Conservation (phyloP, 176 grass and related monocot genomes). For the Thalia dealbata region DNA sequence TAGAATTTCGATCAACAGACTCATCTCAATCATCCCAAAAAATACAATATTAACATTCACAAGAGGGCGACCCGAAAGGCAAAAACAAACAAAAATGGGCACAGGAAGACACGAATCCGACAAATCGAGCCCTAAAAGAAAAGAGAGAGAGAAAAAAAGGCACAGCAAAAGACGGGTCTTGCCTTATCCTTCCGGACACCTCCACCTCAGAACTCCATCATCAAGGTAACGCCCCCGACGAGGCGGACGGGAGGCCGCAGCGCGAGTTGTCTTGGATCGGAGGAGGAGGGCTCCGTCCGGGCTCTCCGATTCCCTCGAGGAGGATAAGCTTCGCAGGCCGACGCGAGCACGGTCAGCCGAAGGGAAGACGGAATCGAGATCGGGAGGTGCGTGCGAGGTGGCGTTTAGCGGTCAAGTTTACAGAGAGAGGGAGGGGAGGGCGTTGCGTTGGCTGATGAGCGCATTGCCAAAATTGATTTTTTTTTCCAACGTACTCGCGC, state of each 20-base stretch:
- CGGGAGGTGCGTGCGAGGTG: not conserved
- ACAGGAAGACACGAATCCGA: not conserved
- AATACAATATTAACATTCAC: not conserved
- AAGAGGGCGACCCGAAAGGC: not conserved
- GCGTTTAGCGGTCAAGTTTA: not conserved
- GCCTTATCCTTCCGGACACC: not conserved
- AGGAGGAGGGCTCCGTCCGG: not conserved
- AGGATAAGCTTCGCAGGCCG: not conserved
- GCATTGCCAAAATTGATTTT: no score
- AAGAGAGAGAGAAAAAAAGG: not conserved
- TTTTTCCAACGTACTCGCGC: no score
- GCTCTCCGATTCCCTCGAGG: conserved; percentile 4
- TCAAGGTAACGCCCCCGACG: not conserved
- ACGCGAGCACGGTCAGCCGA: not conserved
- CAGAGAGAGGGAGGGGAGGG: not conserved
- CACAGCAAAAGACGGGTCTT: not conserved
- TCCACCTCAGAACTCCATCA: not conserved
- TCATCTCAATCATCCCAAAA: not conserved
- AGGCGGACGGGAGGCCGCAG: not conserved
- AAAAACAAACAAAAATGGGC: not conserved
- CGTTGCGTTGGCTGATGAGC: no score
- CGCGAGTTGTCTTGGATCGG: not conserved
- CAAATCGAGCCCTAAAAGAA: not conserved
- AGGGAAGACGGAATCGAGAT: not conserved
- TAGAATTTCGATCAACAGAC: not conserved